Base-by-base conservation (phyloP, 305 asterid species). In the Solanum hybrid region DNA sequence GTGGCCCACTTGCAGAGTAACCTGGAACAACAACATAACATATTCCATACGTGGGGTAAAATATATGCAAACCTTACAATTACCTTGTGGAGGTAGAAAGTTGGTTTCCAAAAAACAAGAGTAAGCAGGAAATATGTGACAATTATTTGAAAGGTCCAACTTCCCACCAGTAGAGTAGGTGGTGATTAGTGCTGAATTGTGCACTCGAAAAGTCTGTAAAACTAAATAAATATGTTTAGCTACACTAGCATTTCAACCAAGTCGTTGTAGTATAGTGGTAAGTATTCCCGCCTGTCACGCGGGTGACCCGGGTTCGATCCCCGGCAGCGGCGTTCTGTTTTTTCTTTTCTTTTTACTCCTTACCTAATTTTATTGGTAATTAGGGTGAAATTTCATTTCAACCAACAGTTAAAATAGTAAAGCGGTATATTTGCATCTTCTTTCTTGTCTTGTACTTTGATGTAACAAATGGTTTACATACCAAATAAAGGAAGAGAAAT, bases 191-290 rank as follows among this genome's bases (percentile, higher is more conserved):
- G 26, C 3, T 61, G 72, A 51, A 51, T 15, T 51, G 65, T 51
- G 20, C 3, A 15, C 20, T 15, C 3, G 22, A 51, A 51, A 51
- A 15, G 65, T 51, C 22, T 51, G 65, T 3, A 51, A 15, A 51
- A 51, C 65, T 51, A 51, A 51, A 14, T 51, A 15, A 51, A 14
- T 51, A 51, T 2, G 20, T 51, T 14, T 7, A 51, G 65, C 20
- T 51, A 51, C 65, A 15, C 22, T 45, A 15, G 8, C 8, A n/a
- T 10, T 4, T 1, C 41, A 32, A 32, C 41, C 22, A 61, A 2
- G 94, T 93, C 92, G 93, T 93, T 92, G 93, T 93, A 93, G 93
- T 92, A 93, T 92, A 91, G 93, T 93, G 93, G 94, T 93, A 4
- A 91, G 93, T 92, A 93, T 93, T 91, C 93, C 91, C 92, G 93